Evolutionary conservation across 169 alveolate genomes (phyloP).

Genomic region (Plasmodium ovale): DNA sequence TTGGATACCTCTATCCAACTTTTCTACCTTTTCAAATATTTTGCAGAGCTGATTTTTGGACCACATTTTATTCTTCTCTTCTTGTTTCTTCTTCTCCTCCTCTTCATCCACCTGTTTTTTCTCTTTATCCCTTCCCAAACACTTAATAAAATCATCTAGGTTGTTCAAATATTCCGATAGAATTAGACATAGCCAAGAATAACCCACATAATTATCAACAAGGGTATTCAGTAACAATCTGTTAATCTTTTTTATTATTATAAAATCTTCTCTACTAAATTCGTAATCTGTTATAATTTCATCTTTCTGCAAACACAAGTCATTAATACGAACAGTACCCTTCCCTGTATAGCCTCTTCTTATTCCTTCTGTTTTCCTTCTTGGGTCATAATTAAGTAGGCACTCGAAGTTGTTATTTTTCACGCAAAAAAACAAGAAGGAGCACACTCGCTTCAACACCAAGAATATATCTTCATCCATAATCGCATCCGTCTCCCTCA

Average conservation of each 20-base stretch:
- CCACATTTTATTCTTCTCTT: conserved; percentile 1
- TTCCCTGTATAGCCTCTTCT: not conserved
- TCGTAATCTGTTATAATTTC: conserved; percentile 31
- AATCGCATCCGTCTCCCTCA: conserved; percentile 81
- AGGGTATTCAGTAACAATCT: conserved; percentile 80
- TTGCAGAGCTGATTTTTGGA: not conserved
- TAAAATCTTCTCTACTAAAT: conserved; percentile 71
- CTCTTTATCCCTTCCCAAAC: not conserved
- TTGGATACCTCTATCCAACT: not conserved
- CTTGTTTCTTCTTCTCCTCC: conserved; percentile 10
- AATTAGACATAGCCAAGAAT: conserved; percentile 85
- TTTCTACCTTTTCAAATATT: conserved; percentile 17
- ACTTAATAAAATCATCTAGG: conserved; percentile 4
- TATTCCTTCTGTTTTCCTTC: not conserved
- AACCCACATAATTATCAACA: conserved; percentile 86
- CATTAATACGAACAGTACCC: not conserved
- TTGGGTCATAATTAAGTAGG: conserved; percentile 15
- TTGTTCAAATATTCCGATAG: conserved; percentile 43
- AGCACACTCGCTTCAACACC: conserved; percentile 80
- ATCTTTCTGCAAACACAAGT: not conserved
- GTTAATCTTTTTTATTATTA: conserved; percentile 80
- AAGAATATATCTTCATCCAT: conserved; percentile 84
- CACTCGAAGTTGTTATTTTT: conserved; percentile 54
- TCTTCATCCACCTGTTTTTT: not conserved
- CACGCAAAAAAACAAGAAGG: conserved; percentile 78